Percentiles rank a stretch among this genome's conserved stretches.
These are phyloP conservation scores for Alternaria rosae DNA, from an alignment of 2,329 filamentous ascomycete genomes.

Conservation along the genomic window DNA sequence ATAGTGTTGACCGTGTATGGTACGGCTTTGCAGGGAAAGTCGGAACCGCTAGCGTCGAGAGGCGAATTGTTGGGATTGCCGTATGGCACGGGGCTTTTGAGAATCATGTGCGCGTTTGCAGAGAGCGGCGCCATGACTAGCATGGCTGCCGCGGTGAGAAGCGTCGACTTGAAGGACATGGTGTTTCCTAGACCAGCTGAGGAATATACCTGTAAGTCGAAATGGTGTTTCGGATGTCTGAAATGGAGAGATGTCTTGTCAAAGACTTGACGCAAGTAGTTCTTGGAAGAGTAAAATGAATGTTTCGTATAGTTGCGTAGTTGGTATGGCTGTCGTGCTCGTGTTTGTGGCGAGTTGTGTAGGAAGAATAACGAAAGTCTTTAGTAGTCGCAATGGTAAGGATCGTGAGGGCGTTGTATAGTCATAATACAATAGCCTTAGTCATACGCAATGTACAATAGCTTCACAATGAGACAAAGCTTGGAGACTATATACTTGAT, in stretches of 20 bases:
- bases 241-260: constrained; percentile 7
- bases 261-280: constrained; percentile 10
- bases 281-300: not conserved
- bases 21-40: constrained; percentile 82
- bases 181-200: constrained; percentile 17
- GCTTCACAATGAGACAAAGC: constrained; percentile 32
- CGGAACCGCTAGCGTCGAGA: constrained; percentile 61
- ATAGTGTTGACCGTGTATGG: constrained; percentile 53
- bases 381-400: constrained; percentile 15
- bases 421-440: constrained; percentile 19
- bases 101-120: constrained; percentile 76
- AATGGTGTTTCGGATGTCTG: constrained; percentile 5
- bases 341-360: constrained; percentile 17
- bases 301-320: not conserved
- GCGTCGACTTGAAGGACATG: constrained; percentile 15
- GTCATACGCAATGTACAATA: constrained; percentile 13
- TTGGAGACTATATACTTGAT: constrained; percentile 12
- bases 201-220: constrained; percentile 4
- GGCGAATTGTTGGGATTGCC: constrained; percentile 65
- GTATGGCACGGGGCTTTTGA: constrained; percentile 74
- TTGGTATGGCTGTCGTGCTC: constrained; percentile 14
- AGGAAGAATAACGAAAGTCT: constrained; percentile 15
- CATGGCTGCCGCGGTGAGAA: constrained; percentile 25
- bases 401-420: constrained; percentile 11
- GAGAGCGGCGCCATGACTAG: constrained; percentile 59